phyloP scores from a whole-genome alignment of 1,139 yeast species.

The Magnusiomyces paraingens region DNA sequence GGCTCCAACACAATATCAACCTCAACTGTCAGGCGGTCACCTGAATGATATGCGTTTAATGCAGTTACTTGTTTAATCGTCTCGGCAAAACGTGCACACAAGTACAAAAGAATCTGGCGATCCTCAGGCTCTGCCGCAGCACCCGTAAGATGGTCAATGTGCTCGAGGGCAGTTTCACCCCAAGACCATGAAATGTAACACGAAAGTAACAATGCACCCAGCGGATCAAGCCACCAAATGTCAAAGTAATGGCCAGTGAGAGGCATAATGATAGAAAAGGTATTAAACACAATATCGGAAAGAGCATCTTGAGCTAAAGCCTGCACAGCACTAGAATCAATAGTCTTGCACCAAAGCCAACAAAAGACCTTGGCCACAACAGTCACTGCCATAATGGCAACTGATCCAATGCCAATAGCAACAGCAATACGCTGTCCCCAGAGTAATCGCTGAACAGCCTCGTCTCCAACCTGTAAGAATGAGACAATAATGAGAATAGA shows the following conservation, averaged over 20 bases:
- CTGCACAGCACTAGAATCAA: constrained; percentile 61
- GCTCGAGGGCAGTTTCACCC: constrained; percentile 57
- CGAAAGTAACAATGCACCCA: constrained; percentile 62
- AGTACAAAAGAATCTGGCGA: constrained; percentile 58
- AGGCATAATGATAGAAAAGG: constrained; percentile 67
- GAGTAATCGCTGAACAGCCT: constrained; percentile 39
- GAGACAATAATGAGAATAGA: constrained; percentile 66
- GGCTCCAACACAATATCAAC: constrained; percentile 62
- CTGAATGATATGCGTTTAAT: constrained; percentile 69
- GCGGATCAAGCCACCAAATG: constrained; percentile 68
- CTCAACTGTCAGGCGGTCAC: constrained; percentile 70
- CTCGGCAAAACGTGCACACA: constrained; percentile 65
- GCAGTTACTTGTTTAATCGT: constrained; percentile 59
- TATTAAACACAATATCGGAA: constrained; percentile 68
- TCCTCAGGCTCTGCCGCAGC: constrained; percentile 57
- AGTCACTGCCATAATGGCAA: constrained; percentile 56
- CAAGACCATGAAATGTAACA: constrained; percentile 59
- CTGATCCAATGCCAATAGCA: constrained; percentile 47
- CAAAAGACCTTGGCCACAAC: constrained; percentile 55
- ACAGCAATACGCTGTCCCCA: constrained; percentile 31
- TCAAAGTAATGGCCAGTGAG: constrained; percentile 46
- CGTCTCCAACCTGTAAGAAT: constrained; percentile 67
- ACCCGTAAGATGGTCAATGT: constrained; percentile 69
- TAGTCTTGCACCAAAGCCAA: constrained; percentile 58
- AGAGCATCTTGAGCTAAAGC: constrained; percentile 79